Percentiles rank a stretch among this genome's conserved stretches.
phyloP scores from a whole-genome alignment of 1,284 basidiomycete genomes.

The Trametes pubescens region DNA sequence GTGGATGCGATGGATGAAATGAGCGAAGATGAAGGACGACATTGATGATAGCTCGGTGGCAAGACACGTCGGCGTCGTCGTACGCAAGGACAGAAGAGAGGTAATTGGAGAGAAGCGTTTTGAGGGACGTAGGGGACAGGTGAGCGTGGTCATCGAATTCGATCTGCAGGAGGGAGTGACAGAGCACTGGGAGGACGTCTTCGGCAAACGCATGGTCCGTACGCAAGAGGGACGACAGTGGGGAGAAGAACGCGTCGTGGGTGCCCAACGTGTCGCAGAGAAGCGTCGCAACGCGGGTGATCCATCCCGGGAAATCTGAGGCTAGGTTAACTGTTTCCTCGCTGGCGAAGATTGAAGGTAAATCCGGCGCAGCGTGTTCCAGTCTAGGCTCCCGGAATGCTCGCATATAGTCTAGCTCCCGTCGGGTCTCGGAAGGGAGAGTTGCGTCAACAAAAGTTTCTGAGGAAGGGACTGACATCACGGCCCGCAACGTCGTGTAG shows the following conservation, averaged over 20 bases:
- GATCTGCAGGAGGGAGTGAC: conserved; percentile 71
- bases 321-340: conserved; percentile 50
- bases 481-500: conserved; percentile 68
- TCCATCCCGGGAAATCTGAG: conserved; percentile 69
- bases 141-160: conserved; percentile 39
- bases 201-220: conserved; percentile 67
- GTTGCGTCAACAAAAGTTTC: conserved; percentile 43
- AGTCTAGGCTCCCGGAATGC: conserved; percentile 49
- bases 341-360: conserved; percentile 50
- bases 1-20: conserved; percentile 51
- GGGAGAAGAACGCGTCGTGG: conserved; percentile 72
- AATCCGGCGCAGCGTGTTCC: conserved; percentile 40
- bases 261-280: conserved; percentile 67
- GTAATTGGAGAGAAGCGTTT: conserved; percentile 63
- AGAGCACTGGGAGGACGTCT: conserved; percentile 76
- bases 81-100: conserved; percentile 67
- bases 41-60: conserved; percentile 75
- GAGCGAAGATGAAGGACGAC: conserved; percentile 85
- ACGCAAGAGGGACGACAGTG: conserved; percentile 67
- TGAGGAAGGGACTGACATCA: conserved; percentile 55
- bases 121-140: conserved; percentile 34
- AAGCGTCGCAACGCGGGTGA: conserved; percentile 64
- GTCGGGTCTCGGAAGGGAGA: conserved; percentile 53
- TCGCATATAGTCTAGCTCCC: conserved; percentile 63
- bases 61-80: conserved; percentile 51